Conservation (phyloP, 1,284 basidiomycete species). For the Puccinia polysora region DNA sequence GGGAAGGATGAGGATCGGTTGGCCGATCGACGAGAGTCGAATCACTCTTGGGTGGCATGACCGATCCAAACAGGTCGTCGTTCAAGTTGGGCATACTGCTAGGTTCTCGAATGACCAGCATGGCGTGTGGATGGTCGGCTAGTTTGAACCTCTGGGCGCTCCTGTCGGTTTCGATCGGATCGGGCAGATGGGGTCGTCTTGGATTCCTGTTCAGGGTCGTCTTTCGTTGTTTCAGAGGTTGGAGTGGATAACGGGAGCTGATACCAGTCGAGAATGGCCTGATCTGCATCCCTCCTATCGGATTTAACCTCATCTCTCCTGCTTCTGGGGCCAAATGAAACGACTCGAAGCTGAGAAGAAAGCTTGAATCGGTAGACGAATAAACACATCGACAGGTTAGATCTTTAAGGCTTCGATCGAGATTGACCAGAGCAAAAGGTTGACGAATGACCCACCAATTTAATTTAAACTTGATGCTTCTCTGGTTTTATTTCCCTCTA, state of each 20-base stretch:
- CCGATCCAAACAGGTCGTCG: background rate
- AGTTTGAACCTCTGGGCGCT: conserved; percentile 10
- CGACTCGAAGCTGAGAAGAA: too few relatives aligned
- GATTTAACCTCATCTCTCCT: background rate
- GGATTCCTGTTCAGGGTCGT: conserved; percentile 28
- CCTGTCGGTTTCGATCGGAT: conserved; percentile 8
- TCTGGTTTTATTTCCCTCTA: too few relatives aligned
- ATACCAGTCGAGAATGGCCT: conserved; percentile 4
- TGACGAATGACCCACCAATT: too few relatives aligned
- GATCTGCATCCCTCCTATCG: background rate
- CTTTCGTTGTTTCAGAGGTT: conserved; percentile 26
- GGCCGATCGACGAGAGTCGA: background rate
- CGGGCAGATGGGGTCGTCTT: conserved; percentile 17
- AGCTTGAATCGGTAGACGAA: background rate
- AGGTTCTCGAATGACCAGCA: conserved; percentile 30
- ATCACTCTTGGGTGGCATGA: background rate
- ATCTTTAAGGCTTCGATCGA: too few relatives aligned
- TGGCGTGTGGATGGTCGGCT: conserved; percentile 6
- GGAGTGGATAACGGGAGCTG: background rate
- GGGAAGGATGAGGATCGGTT: background rate
- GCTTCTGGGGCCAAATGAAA: too few relatives aligned
- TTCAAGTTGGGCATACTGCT: background rate
- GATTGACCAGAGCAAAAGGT: too few relatives aligned
- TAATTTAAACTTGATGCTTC: too few relatives aligned
- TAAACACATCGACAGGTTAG: background rate